phyloP scores from a whole-genome alignment of 1,139 yeast genomes.

The Kodamaea sp. region DNA sequence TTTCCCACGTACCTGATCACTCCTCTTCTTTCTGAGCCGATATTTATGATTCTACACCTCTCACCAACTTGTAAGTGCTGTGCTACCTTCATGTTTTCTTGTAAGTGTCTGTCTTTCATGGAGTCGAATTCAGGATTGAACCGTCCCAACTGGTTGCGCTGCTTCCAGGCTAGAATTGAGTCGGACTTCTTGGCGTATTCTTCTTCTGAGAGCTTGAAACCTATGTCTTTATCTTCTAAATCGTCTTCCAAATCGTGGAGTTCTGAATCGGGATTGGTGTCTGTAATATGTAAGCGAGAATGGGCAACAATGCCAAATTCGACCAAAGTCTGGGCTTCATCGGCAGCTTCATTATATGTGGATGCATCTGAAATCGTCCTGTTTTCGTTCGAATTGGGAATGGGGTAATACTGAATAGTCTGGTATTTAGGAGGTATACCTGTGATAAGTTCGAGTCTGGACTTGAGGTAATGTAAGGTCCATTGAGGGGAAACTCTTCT shows the following conservation, averaged over 20 bases:
- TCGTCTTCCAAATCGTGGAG: constrained; percentile 40
- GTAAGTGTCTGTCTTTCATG: constrained; percentile 24
- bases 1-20: constrained; percentile 65
- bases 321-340: constrained; percentile 16
- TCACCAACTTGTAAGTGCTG: constrained; percentile 30
- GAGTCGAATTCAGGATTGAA: constrained; percentile 58
- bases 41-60: constrained; percentile 44
- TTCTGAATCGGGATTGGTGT: constrained; percentile 53
- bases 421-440: constrained; percentile 73
- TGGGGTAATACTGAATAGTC: constrained; percentile 49
- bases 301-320: constrained; percentile 32
- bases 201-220: constrained; percentile 60
- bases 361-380: constrained; percentile 21
- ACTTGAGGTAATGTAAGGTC: constrained; percentile 57
- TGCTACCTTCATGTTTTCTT: constrained; percentile 26
- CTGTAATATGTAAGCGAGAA: constrained; percentile 55
- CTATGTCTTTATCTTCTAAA: constrained; percentile 38
- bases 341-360: constrained; percentile 19
- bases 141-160: constrained; percentile 64
- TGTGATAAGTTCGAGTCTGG: constrained; percentile 67
- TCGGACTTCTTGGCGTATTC: constrained; percentile 64
- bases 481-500: constrained; percentile 66
- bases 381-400: constrained; percentile 40
- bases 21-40: constrained; percentile 65
- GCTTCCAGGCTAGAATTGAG: constrained; percentile 79